Base-by-base conservation (phyloP, 768 basidiomycete genomes). In the Leucocoprinus birnbaumii region DNA sequence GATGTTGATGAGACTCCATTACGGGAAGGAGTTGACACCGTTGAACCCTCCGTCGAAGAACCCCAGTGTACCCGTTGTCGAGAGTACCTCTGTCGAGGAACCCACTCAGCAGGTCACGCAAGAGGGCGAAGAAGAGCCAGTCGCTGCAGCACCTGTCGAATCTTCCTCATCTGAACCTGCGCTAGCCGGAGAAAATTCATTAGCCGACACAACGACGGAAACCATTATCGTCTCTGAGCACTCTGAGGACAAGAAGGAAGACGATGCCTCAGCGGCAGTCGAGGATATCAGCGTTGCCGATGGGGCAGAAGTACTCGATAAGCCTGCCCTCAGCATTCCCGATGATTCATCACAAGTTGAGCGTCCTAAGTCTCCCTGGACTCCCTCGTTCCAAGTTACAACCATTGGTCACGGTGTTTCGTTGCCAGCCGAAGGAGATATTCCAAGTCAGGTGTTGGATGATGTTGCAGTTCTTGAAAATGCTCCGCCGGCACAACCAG, bases 321-420 rank as follows among this genome's bases (percentile, higher is more conserved):
- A 35, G 24, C 41, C 18, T 27, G 14, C 27, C 14, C 48, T 55
- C 35, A 41, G 48, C 25, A 43, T 55, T 24, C 35, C 44, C 4
- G 52, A 46, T 3, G 42, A 52, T 6, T 22, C 45, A 38, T 13
- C 44, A 8, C 42, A 21, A 14, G 11, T 71, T 13, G 78, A 78
- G 47, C 67, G 74, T 35, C 77, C 78, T 19, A 78, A 77, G 58
- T 79, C 78, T 14, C 78, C 79, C 25, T 81, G 76, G 77, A 75
- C 73, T 13, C 74, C 79, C 6, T 80, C 80, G 2, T 83, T 80
- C 71, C 76, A 74, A 55, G 80, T 82, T 21, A 77, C 70, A 11
- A 74, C 78, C 24, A 59, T 68, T 42, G 68, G 70, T 35, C 59
- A 61, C 48, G 72, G 72, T 35, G 54, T 58, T 21, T 58, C 54